These are phyloP conservation scores for Helicocarpus griseus DNA, from an alignment of 2,329 filamentous ascomycete species.

Conservation along the genomic window DNA sequence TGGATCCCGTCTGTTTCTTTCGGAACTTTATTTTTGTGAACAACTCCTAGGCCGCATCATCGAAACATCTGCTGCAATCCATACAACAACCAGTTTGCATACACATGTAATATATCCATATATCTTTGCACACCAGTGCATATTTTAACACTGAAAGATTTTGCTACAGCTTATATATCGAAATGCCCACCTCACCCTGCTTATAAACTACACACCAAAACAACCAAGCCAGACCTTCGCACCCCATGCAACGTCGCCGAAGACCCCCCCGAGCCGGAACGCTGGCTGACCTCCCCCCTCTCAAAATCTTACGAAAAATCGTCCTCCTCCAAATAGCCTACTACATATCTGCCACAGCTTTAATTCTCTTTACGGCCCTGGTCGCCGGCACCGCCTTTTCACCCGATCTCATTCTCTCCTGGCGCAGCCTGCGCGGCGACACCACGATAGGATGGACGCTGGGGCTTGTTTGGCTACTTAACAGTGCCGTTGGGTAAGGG, in stretches of 20 bases:
- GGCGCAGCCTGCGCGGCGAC: slow-evolving; percentile 55
- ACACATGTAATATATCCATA: no score
- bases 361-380: slow-evolving; percentile 59
- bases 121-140: no score
- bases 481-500: slow-evolving; percentile 52
- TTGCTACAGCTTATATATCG: not conserved
- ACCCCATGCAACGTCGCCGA: slow-evolving; percentile 44
- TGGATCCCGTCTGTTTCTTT: no score
- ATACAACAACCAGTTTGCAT: no score
- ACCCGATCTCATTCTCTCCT: slow-evolving; percentile 51
- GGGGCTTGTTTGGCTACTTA: slow-evolving; percentile 58
- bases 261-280: slow-evolving; percentile 56
- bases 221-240: not conserved
- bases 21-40: no score
- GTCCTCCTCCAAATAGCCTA: slow-evolving; percentile 54
- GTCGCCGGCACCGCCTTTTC: slow-evolving; percentile 54
- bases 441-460: slow-evolving; percentile 62
- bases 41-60: no score
- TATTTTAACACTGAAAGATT: no score
- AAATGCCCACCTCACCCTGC: not conserved
- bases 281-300: slow-evolving; percentile 55
- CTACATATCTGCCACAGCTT: slow-evolving; percentile 50
- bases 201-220: not conserved
- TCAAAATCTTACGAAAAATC: slow-evolving; percentile 59
- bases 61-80: no score